Percentiles rank a stretch among this genome's conserved stretches.
Conservation (phyloP, 2,329 filamentous ascomycete genomes). For the Thielaviopsis euricoi region DNA sequence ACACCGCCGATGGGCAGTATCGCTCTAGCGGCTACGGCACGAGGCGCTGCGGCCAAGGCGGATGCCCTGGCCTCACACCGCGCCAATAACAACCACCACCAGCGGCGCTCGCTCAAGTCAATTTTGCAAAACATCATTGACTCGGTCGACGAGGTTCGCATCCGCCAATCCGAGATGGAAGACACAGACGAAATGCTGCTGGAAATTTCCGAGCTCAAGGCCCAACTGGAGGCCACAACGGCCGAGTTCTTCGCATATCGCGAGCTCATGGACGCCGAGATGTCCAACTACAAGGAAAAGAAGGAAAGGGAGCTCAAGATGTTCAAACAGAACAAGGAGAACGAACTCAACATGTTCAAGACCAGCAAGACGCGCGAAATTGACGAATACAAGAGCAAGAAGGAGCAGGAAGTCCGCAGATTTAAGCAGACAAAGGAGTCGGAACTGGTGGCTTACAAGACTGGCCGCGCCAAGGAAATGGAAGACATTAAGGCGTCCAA, state of each 20-base stretch:
- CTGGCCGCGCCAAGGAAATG: constrained; percentile 8
- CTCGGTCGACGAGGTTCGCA: constrained; percentile 7
- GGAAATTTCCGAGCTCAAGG: constrained; percentile 10
- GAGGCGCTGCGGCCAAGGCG: not conserved
- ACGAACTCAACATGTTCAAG: constrained; percentile 8
- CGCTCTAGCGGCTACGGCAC: not conserved
- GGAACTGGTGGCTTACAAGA: constrained; percentile 9
- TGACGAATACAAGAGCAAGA: constrained; percentile 9
- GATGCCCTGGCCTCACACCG: not conserved
- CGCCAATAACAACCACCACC: not conserved
- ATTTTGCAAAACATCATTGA: constrained; percentile 9
- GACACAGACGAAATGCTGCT: constrained; percentile 9
- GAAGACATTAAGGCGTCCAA: constrained; percentile 8
- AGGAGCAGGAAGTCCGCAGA: constrained; percentile 8
- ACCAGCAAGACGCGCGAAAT: constrained; percentile 10
- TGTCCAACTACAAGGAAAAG: constrained; percentile 7
- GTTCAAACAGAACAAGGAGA: constrained; percentile 8
- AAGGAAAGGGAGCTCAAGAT: constrained; percentile 9
- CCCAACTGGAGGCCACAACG: constrained; percentile 6
- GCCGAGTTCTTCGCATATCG: constrained; percentile 8
- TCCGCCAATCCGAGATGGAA: constrained; percentile 3
- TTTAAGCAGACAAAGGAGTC: constrained; percentile 10
- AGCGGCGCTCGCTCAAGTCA: constrained; percentile 2
- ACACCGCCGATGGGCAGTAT: constrained; percentile 6
- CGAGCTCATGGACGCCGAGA: constrained; percentile 8